A percentile compares a stretch with the other conserved stretches of the same genome.
Evolutionary conservation across 441 rosid species (phyloP).

Genomic region (Erodium chrysanthum): DNA sequence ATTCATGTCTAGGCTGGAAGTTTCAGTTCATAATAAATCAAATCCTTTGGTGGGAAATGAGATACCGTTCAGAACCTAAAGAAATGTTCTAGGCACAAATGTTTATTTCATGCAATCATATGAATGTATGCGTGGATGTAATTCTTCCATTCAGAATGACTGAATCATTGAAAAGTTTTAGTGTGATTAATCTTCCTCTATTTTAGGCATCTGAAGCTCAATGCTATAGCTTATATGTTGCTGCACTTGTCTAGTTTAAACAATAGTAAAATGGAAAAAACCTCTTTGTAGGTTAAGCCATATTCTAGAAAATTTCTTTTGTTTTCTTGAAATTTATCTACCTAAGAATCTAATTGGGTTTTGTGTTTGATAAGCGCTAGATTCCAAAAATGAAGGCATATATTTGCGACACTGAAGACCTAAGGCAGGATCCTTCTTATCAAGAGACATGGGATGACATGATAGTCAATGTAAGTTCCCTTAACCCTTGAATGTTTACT

Average conservation of each 20-base stretch:
- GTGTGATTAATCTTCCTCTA: neutral
- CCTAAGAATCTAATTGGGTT: conserved; percentile 39
- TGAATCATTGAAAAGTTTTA: neutral
- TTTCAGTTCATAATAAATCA: conserved; percentile 4
- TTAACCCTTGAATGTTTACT: conserved; percentile 13
- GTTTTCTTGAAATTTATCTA: conserved; percentile 9
- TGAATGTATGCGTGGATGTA: conserved; percentile 1
- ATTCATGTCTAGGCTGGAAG: conserved; percentile 16
- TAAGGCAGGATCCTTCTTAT: conserved; percentile 79
- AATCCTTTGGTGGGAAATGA: conserved; percentile 11
- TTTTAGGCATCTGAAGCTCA: neutral
- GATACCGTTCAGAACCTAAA: neutral
- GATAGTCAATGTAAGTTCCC: conserved; percentile 71
- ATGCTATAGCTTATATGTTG: neutral
- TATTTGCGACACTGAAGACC: conserved; percentile 94
- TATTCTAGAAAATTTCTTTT: neutral
- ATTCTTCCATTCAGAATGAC: neutral
- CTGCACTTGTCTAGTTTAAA: neutral
- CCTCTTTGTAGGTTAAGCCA: neutral
- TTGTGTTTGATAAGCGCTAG: conserved; percentile 87
- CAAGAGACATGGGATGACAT: conserved; percentile 99
- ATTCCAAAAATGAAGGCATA: conserved; percentile 99
- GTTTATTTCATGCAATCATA: conserved; percentile 4
- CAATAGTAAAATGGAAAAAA: conserved; percentile 6
- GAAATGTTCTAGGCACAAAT: conserved; percentile 7